Evolutionary conservation across 129 eudicot species (phyloP), one percentile per base, ranked within the genome.

Genomic region (Flaveria bidentis): DNA sequence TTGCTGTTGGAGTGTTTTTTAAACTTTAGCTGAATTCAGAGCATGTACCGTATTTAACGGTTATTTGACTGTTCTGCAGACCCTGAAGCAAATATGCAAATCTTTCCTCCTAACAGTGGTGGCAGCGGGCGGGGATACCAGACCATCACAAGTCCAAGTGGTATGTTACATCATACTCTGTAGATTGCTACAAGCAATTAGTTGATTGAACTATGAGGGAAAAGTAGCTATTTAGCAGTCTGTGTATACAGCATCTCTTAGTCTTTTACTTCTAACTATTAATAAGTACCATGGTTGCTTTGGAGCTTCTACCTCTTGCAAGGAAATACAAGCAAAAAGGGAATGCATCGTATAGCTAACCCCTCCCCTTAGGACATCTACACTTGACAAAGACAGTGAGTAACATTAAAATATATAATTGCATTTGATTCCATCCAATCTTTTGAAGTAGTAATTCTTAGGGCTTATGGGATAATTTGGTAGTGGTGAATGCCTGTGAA

Each of bases 61-160:
- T n/a, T 62, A 44, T 69, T 46, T 63, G 20, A 67, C 68, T 80
- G 57, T 46, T 69, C 20, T 85, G 89, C 85, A 94, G 99, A 77
- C 57, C 91, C 99, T 77, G 90, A 82, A 73, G 97, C 97, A 52
- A 91, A 87, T 82, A 58, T 86, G 77, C 99, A 88, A 77, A 84
- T 86, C 76, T 91, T 89, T 84, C 97, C 99, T 65, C 97, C 96
- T 63, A 87, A 79, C 71, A 71, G 76, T 67, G 87, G 82, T 76
- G 76, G 81, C 69, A 87, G 85, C n/a, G 82, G 84, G 14, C 83
- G 73, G 53, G 96, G 93, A 77, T 89, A 94, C 72, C 96, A 94
- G 78, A 87, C 95, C 22, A 79, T 87, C 68, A 82, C 82, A 51
- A 67, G 82, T 67, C 76, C 87, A 25, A 89, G 75, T 84, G 98